These are phyloP conservation scores for Clathrospora elynae DNA, from an alignment of 2,329 filamentous ascomycete species.

Conservation along the genomic window DNA sequence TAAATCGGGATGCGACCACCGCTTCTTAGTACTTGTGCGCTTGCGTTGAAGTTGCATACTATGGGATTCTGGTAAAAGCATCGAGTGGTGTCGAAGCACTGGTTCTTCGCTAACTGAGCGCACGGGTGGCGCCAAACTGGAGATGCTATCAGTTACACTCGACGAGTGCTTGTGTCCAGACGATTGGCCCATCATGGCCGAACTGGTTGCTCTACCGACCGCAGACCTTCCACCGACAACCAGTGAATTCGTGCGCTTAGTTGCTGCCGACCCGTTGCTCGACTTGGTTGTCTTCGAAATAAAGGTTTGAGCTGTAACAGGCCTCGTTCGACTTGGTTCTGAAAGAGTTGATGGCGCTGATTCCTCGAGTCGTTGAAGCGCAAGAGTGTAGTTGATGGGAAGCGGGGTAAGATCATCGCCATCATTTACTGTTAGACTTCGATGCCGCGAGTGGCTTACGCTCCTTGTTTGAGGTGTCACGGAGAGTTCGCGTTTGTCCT, in stretches of 20 bases:
- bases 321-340: slow-evolving; percentile 15
- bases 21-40: slow-evolving; percentile 44
- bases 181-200: slow-evolving; percentile 29
- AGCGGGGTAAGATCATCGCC: slow-evolving; percentile 42
- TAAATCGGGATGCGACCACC: slow-evolving; percentile 49
- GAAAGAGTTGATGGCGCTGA: slow-evolving; percentile 21
- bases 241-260: slow-evolving; percentile 36
- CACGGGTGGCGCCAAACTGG: slow-evolving; percentile 22
- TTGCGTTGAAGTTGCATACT: slow-evolving; percentile 40
- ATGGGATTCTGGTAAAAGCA: slow-evolving; percentile 31
- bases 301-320: slow-evolving; percentile 23
- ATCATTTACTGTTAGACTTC: slow-evolving; percentile 44
- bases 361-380: slow-evolving; percentile 42
- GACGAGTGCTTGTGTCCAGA: slow-evolving; percentile 34
- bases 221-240: slow-evolving; percentile 43
- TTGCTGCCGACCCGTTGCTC: slow-evolving; percentile 21
- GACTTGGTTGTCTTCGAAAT: slow-evolving; percentile 28
- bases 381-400: slow-evolving; percentile 49
- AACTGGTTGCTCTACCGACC: slow-evolving; percentile 29
- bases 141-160: slow-evolving; percentile 29
- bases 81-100: slow-evolving; percentile 34
- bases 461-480: slow-evolving; percentile 23
- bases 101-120: slow-evolving; percentile 42
- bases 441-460: slow-evolving; percentile 34
- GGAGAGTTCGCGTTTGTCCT: slow-evolving; percentile 11